Base-by-base conservation (phyloP, 805 yeast genomes). In the Saccharomyces cerevisiae region DNA sequence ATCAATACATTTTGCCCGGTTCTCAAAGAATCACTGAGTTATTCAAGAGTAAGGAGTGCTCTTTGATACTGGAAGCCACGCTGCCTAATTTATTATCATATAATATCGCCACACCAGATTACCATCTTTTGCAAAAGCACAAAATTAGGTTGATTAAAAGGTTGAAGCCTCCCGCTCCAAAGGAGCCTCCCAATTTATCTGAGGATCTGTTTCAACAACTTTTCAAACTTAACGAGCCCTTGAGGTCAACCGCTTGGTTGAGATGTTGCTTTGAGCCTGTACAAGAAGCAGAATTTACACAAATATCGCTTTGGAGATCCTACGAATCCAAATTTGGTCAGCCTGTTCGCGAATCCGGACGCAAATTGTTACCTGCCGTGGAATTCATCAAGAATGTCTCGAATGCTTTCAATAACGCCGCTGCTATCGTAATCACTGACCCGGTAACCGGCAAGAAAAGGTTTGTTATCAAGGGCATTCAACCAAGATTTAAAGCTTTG, bases 311-410 rank as follows among this genome's bases (percentile, higher is more conserved):
- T 47, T 94, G 99, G 99, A 89, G 90, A 69, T 83, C 96, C 0
- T 94, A 94, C 72, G 98, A 94, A 69, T 75, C 83, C 13, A 94
- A 87, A 67, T 94, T 94, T 64, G 85, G 85, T 57, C 79, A 78
- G 53, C 80, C 79, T 53, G 75, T 74, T 2, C 70, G 73, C 47
- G 76, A 72, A 30, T 79, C 84, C 62, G 76, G 80, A 41, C 76
- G 78, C 53, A 80, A 82, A 60, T 73, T 92, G 50, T 76, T 92
- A 31, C 96, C 97, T 0, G 99, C 99, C 0, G 97, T 94, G 11
- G 98, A 94, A 60, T 94, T 94, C 69, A 94, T 94, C 68, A 89
- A 92, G 63, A 92, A 94, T 66, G 98, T 92, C 22, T 85, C 91
- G 32, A 81, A 82, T 56, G 96, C 96, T 0, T 94, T 94, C 67